phyloP scores from a whole-genome alignment of 1,284 basidiomycete species.

The Moesziomyces aphidis region DNA sequence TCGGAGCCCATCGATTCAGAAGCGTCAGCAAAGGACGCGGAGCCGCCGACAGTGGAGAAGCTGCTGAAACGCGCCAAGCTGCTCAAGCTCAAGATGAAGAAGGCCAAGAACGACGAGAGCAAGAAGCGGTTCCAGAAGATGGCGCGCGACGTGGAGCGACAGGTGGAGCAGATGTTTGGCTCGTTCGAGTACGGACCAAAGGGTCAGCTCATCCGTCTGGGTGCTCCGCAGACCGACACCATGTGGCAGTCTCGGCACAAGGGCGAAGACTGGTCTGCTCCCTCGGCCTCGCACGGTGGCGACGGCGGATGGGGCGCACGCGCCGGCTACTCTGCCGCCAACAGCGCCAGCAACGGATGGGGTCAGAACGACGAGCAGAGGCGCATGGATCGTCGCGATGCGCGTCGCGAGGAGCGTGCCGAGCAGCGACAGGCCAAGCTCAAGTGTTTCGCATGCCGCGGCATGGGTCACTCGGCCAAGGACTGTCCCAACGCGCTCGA shows the following conservation, averaged over 20 bases:
- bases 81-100: conserved; percentile 62
- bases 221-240: conserved; percentile 45
- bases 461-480: conserved; percentile 83
- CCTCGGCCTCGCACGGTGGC: conserved; percentile 12
- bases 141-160: conserved; percentile 65
- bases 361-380: conserved; percentile 22
- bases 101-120: conserved; percentile 58
- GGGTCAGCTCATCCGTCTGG: conserved; percentile 41
- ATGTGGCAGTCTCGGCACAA: conserved; percentile 43
- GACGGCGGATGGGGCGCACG: conserved; percentile 38
- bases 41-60: conserved; percentile 42
- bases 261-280: conserved; percentile 25
- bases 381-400: conserved; percentile 66
- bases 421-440: conserved; percentile 75
- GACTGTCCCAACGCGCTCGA: conserved; percentile 74
- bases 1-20: not conserved
- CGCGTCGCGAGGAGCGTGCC: conserved; percentile 78
- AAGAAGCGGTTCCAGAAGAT: conserved; percentile 31
- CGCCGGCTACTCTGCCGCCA: conserved; percentile 11
- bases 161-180: conserved; percentile 55
- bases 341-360: conserved; percentile 7
- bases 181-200: conserved; percentile 51
- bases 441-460: conserved; percentile 88
- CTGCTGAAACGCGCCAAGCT: conserved; percentile 64
- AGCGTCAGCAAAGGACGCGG: conserved; percentile 1